These are phyloP conservation scores for Diaporthe citriasiana DNA, from an alignment of 2,329 filamentous ascomycete genomes.

Conservation along the genomic window DNA sequence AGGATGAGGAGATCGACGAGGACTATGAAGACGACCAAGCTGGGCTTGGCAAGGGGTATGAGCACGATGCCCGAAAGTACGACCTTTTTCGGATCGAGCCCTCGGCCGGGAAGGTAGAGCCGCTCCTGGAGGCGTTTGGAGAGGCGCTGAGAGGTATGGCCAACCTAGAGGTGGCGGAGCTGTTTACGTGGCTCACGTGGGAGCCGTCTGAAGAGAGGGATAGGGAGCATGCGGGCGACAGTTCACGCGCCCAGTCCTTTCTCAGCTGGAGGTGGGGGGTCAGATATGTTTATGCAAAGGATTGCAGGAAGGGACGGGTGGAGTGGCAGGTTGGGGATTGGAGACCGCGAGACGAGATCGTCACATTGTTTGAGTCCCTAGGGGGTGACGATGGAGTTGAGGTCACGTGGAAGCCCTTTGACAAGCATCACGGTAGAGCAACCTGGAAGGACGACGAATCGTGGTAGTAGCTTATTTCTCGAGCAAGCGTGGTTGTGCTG, in stretches of 20 bases:
- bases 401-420: neutral
- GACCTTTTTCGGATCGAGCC: conserved; percentile 47
- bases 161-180: conserved; percentile 46
- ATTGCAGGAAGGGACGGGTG: conserved; percentile 40
- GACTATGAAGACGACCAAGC: neutral
- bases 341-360: conserved; percentile 45
- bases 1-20: conserved; percentile 43
- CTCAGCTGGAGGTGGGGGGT: conserved; percentile 8
- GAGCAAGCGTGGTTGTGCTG: neutral
- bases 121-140: conserved; percentile 46
- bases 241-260: neutral
- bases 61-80: conserved; percentile 25
- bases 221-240: conserved; percentile 13
- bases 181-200: conserved; percentile 46
- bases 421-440: neutral
- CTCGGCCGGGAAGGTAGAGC: conserved; percentile 44
- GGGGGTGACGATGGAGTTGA: neutral
- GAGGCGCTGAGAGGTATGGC: conserved; percentile 45
- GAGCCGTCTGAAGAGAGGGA: conserved; percentile 43
- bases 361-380: conserved; percentile 9
- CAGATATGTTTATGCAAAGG: neutral
- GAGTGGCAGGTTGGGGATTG: conserved; percentile 47
- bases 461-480: neutral
- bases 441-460: neutral
- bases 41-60: neutral